These are phyloP conservation scores for Mycena pura DNA, from an alignment of 768 basidiomycete genomes.

Conservation along the genomic window DNA sequence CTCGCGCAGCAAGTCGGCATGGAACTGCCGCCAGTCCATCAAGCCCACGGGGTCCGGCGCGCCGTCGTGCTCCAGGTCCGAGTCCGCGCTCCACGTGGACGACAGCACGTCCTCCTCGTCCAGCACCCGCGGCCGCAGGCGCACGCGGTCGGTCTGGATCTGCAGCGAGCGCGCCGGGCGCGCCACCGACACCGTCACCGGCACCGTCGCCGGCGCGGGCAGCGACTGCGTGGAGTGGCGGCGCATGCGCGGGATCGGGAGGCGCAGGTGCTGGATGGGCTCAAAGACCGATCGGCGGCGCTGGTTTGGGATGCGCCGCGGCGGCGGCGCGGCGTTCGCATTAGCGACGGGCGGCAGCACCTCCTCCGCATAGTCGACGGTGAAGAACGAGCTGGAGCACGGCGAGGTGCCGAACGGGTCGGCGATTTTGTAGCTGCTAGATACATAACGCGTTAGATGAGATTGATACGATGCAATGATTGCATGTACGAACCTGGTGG, in stretches of 20 bases:
- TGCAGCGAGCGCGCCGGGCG: constrained; percentile 36
- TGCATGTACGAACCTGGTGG: constrained; percentile 13
- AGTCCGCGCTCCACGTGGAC: constrained; percentile 28
- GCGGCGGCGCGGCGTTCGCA: constrained; percentile 29
- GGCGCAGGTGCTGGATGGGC: constrained; percentile 30
- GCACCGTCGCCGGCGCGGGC: no score
- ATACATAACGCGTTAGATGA: constrained; percentile 7
- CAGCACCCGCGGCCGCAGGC: constrained; percentile 41
- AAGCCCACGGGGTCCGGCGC: constrained; percentile 45
- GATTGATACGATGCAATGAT: background rate
- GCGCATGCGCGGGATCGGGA: constrained; percentile 33
- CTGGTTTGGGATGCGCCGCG: background rate
- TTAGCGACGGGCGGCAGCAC: constrained; percentile 28
- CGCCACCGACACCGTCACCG: no score
- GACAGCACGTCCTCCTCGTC: constrained; percentile 43
- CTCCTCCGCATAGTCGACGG: constrained; percentile 46
- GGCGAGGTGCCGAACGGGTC: constrained; percentile 52
- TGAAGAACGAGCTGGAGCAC: constrained; percentile 52
- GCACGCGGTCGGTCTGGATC: constrained; percentile 35
- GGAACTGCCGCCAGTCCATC: constrained; percentile 67
- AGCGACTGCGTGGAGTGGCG: constrained; percentile 40
- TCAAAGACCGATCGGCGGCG: constrained; percentile 29
- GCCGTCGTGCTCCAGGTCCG: no score
- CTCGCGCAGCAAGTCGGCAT: constrained; percentile 45
- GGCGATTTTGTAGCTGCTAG: constrained; percentile 29